phyloP scores from a whole-genome alignment of 1,284 basidiomycete genomes.

The Puccinia triticina region DNA sequence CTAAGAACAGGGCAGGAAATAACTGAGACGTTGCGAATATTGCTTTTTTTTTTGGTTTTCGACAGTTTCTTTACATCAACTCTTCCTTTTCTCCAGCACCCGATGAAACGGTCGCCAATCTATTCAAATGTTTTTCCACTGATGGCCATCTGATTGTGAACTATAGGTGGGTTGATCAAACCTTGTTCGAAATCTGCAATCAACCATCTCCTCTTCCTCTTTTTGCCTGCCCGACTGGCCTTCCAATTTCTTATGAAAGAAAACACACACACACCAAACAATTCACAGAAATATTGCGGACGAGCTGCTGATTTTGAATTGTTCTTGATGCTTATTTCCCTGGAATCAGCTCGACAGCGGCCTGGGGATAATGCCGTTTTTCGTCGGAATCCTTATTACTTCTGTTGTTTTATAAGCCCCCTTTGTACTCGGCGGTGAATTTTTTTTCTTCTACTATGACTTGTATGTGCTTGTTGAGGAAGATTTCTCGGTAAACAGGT shows the following conservation, averaged over 20 bases:
- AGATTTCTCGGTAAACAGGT: too few species aligned
- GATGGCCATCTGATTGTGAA: constrained; percentile 94
- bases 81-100: constrained; percentile 92
- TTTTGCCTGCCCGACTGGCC: background rate
- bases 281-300: background rate
- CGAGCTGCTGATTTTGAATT: background rate
- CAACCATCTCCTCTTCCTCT: background rate
- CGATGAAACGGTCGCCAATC: constrained; percentile 86
- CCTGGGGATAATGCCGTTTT: background rate
- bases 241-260: background rate
- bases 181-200: background rate
- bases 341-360: background rate
- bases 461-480: too few species aligned
- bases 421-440: too few species aligned
- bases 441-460: too few species aligned
- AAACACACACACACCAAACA: background rate
- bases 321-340: background rate
- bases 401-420: constrained; percentile 4
- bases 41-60: background rate
- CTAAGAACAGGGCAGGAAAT: background rate
- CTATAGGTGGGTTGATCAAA: constrained; percentile 70
- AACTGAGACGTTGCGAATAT: background rate
- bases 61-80: constrained; percentile 95
- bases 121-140: constrained; percentile 82
- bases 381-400: background rate